Conservation (phyloP, 108 stramenopile genomes). For the Skeletonema tropicum region DNA sequence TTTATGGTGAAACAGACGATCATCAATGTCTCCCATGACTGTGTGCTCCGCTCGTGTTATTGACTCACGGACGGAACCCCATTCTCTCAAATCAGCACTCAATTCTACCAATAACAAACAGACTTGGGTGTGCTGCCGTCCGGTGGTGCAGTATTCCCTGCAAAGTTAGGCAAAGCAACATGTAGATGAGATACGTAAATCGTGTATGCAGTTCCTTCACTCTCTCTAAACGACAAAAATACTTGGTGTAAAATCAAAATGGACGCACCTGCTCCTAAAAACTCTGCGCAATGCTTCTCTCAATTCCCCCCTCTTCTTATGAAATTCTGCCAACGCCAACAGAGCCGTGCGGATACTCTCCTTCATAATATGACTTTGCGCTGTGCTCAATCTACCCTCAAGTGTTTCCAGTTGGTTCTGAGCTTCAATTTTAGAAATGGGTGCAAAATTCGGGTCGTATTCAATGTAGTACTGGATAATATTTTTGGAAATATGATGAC, state of each 20-base stretch:
- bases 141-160: slow-evolving; percentile 70
- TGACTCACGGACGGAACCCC: slow-evolving; percentile 30
- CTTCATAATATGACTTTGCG: slow-evolving; percentile 78
- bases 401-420: slow-evolving; percentile 17
- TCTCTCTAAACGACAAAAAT: neutral
- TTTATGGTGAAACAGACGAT: slow-evolving; percentile 46
- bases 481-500: neutral
- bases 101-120: slow-evolving; percentile 61
- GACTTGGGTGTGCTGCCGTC: slow-evolving; percentile 61
- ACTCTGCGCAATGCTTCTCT: slow-evolving; percentile 50
- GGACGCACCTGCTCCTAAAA: slow-evolving; percentile 42
- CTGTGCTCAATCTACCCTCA: slow-evolving; percentile 67
- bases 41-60: slow-evolving; percentile 18
- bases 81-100: slow-evolving; percentile 55
- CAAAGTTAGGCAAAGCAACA: neutral
- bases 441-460: slow-evolving; percentile 25
- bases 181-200: neutral
- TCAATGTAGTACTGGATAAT: slow-evolving; percentile 17
- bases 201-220: too few relatives aligned
- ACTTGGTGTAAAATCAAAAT: neutral
- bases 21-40: slow-evolving; percentile 17
- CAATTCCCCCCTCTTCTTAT: slow-evolving; percentile 58
- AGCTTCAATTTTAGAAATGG: neutral
- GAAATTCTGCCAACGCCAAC: slow-evolving; percentile 50
- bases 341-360: slow-evolving; percentile 80